Conservation (phyloP, 1,139 yeast species). For the Magnusiomyces paraingens region DNA sequence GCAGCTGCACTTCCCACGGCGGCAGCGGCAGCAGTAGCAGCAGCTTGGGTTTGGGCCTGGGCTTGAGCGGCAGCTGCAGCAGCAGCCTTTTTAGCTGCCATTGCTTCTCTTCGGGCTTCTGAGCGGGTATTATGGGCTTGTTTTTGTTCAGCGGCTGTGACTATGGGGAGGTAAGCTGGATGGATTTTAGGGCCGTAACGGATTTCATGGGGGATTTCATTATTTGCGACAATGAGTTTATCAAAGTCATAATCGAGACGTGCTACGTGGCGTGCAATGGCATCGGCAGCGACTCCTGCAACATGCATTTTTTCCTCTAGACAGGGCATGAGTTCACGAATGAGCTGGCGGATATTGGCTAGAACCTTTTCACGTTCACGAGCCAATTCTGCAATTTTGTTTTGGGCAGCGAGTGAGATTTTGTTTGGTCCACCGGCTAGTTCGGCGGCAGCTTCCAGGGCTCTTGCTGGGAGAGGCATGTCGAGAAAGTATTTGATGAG, state of each 20-base stretch:
- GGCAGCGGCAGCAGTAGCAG: neutral
- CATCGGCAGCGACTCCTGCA: conserved; percentile 83
- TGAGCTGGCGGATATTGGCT: conserved; percentile 36
- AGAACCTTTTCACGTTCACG: conserved; percentile 35
- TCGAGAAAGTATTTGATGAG: conserved; percentile 53
- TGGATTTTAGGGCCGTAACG: conserved; percentile 71
- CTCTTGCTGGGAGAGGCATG: conserved; percentile 10
- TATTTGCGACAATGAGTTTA: conserved; percentile 53
- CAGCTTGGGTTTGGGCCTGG: conserved; percentile 6
- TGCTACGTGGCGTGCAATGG: conserved; percentile 58
- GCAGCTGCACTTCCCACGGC: neutral
- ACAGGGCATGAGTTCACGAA: conserved; percentile 74
- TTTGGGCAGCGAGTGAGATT: conserved; percentile 6
- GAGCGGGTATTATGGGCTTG: conserved; percentile 29
- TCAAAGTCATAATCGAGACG: conserved; percentile 75
- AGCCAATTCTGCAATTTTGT: conserved; percentile 14
- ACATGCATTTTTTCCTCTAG: conserved; percentile 97
- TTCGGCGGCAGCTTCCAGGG: conserved; percentile 12
- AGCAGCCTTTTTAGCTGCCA: conserved; percentile 75
- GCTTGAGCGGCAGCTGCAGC: conserved; percentile 21
- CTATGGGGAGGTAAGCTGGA: conserved; percentile 64
- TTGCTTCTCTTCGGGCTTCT: conserved; percentile 84
- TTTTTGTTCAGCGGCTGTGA: conserved; percentile 22
- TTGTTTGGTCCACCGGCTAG: conserved; percentile 14
- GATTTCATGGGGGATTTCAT: conserved; percentile 59